Conservation (phyloP, 2,329 filamentous ascomycete species). For the Myrmaecium sp. region DNA sequence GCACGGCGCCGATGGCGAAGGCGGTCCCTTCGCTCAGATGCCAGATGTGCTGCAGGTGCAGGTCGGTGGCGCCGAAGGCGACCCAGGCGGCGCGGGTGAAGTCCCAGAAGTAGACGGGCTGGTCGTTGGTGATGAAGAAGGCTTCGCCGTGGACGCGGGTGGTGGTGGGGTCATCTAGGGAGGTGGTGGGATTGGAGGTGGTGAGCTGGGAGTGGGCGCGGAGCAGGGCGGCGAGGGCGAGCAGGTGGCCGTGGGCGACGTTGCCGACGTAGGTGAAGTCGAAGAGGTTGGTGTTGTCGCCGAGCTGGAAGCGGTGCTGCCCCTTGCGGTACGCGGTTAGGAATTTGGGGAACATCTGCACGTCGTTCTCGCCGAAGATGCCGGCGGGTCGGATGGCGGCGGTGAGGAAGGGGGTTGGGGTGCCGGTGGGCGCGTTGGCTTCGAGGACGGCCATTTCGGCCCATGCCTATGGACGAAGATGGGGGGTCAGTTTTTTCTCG, state of each 20-base stretch:
- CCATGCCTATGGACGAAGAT: constrained; percentile 16
- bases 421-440: constrained; percentile 33
- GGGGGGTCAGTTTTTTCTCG: constrained; percentile 2
- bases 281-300: constrained; percentile 34
- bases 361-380: constrained; percentile 34
- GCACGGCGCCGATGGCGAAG: constrained; percentile 23
- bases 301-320: constrained; percentile 34
- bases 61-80: constrained; percentile 22
- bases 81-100: constrained; percentile 31
- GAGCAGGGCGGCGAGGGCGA: constrained; percentile 32
- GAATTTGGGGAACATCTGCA: constrained; percentile 28
- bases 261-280: constrained; percentile 38
- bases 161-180: constrained; percentile 24
- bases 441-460: constrained; percentile 31
- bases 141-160: constrained; percentile 33
- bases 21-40: constrained; percentile 24
- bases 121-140: constrained; percentile 35
- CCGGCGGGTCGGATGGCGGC: constrained; percentile 31
- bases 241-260: constrained; percentile 33
- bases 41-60: constrained; percentile 24
- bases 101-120: constrained; percentile 34
- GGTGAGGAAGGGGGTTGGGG: constrained; percentile 29
- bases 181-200: constrained; percentile 18
- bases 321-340: constrained; percentile 28
- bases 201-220: constrained; percentile 21